Conservation (phyloP, 75 land plant species). For the Pinus albicaulis region DNA sequence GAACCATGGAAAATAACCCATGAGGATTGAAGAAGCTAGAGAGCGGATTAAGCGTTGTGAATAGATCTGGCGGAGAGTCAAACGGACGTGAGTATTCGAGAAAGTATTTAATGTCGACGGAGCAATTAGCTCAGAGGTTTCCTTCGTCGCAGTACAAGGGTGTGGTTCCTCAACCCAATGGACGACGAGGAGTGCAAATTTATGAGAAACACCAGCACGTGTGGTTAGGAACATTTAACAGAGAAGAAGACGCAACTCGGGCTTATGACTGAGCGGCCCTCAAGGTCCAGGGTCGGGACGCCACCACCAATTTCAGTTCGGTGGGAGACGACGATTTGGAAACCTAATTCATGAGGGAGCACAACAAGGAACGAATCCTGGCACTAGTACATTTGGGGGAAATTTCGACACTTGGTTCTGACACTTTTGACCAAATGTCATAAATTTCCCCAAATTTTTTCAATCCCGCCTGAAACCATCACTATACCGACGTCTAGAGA, state of each 20-base stretch:
- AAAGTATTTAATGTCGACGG: constrained; percentile 9
- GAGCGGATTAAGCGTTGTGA: constrained; percentile 27
- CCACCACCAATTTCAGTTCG: constrained; percentile 64
- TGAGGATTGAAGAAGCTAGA: constrained; percentile 17
- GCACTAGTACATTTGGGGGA: too few relatives aligned
- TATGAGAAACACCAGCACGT: constrained; percentile 89
- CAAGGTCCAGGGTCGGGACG: constrained; percentile 77
- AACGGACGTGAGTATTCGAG: not conserved
- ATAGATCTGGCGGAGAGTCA: constrained; percentile 10
- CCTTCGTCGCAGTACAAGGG: constrained; percentile 82
- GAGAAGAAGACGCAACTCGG: constrained; percentile 65
- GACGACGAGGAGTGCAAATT: constrained; percentile 93
- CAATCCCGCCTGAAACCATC: too few relatives aligned
- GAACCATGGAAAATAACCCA: not conserved
- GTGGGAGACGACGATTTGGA: constrained; percentile 27
- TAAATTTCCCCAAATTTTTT: too few relatives aligned
- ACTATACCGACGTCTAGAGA: too few relatives aligned
- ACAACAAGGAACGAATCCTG: constrained; percentile 22
- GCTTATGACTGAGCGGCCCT: constrained; percentile 83
- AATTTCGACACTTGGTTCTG: too few relatives aligned
- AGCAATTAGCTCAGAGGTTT: constrained; percentile 14
- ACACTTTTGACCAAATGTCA: too few relatives aligned
- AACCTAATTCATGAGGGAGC: constrained; percentile 16
- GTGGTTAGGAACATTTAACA: constrained; percentile 86
- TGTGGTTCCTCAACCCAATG: constrained; percentile 90